Base-by-base conservation (phyloP, 208 protist genomes). In the Trypanosoma cruzi region DNA sequence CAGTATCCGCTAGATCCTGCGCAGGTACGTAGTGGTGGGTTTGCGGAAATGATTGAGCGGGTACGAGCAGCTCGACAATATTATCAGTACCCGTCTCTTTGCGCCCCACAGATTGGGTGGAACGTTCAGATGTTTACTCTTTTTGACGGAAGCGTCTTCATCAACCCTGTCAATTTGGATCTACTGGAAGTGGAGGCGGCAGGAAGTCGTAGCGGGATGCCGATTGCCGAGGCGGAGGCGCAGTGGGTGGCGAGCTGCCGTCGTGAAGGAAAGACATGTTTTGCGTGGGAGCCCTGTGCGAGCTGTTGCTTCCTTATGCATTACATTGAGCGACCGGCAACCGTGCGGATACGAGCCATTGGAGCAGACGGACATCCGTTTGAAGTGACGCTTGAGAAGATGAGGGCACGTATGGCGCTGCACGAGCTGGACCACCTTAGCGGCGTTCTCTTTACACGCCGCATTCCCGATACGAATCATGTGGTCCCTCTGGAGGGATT, bases 261-360 rank as follows among this genome's bases (percentile, higher is more conserved):
- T 22, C 64, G 50, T 16, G 71, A 69, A 14, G 73, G 81, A 24
- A 77, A 82, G 63, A 96, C 88, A 26, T 79, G 78, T 53, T 96
- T 91, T 49, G 89, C 89, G 22, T 96, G 92, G 89, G 92, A 97
- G 81, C 89, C 92, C 36, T 97, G 89, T 64, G 92, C 92, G 60
- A 94, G 88, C 64, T 95, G 89, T 76, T 84, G 85, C 57, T 95
- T 93, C 64, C 64, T 95, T 22, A 80, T 97, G 77, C 92, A 97
- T 67, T 97, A 94, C 74, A 97, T 97, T 64, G 92, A 97, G 67
- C 82, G 92, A 4, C 92, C 92, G 14, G 55, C 73, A 4, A 93
- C 82, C 4, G 81, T 92, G 49, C 85, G 77, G 4, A 1, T 93
- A 24, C 74, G 75, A 8, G 85, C 82, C 22, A 54, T 88, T 31